Percentiles rank a stretch among this genome's conserved stretches.
Evolutionary conservation across 495 filamentous ascomycete species (phyloP).

Genomic region (Pyronema omphalodes): DNA sequence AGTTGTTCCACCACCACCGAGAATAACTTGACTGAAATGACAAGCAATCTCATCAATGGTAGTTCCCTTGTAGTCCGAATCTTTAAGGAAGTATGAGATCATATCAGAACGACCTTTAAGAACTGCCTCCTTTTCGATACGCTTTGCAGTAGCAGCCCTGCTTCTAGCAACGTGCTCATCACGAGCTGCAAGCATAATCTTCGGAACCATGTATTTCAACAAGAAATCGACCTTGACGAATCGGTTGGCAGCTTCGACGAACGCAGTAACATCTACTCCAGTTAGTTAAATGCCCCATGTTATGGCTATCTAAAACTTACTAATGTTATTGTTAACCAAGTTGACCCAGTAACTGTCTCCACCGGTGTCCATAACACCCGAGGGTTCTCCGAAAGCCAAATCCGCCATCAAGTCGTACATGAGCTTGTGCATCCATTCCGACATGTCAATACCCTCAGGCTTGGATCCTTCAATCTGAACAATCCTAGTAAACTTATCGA

Average conservation of each 20-base stretch:
- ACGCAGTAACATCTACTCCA: conserved; percentile 6
- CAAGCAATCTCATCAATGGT: conserved; percentile 25
- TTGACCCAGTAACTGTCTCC: conserved; percentile 4
- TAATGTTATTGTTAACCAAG: conserved; percentile 4
- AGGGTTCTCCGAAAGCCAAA: conserved; percentile 31
- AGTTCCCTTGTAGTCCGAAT: conserved; percentile 21
- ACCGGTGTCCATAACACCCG: conserved; percentile 1
- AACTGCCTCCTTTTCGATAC: neutral
- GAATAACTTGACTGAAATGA: conserved; percentile 20
- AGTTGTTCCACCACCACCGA: conserved; percentile 38
- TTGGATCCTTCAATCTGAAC: no score
- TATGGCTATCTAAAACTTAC: neutral
- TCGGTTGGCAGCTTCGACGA: neutral
- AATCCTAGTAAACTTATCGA: conserved; percentile 28
- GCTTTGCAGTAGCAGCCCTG: conserved; percentile 9
- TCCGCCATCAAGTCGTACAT: conserved; percentile 38
- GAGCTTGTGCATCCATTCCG: no score
- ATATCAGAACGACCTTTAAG: conserved; percentile 5
- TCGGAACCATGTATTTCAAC: conserved; percentile 7
- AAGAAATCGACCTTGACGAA: neutral
- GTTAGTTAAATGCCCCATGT: neutral
- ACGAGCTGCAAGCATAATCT: conserved; percentile 3
- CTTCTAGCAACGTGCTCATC: neutral
- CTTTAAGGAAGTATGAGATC: conserved; percentile 8
- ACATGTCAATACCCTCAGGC: no score